Conservation (phyloP, 352 stramenopile genomes). For the Globisporangium paroecandrum region DNA sequence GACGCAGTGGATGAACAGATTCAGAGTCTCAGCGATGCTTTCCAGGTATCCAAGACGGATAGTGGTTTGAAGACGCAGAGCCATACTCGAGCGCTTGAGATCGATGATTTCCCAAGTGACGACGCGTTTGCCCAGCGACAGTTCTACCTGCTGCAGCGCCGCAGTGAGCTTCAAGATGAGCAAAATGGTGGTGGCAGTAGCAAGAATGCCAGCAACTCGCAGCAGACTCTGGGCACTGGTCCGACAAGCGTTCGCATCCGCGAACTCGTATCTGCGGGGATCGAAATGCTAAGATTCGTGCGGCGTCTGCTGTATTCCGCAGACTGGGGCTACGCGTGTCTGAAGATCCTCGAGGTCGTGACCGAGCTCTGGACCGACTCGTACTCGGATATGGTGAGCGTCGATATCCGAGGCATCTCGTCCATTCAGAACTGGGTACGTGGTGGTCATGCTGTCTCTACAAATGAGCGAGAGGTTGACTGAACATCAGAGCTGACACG, state of each 20-base stretch:
- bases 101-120: not conserved
- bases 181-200: not conserved
- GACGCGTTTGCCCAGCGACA: constrained; percentile 1
- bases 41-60: not conserved
- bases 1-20: not conserved
- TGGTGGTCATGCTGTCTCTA: not conserved
- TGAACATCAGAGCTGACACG: not conserved
- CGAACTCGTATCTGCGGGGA: not conserved
- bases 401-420: constrained; percentile 56
- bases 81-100: not conserved
- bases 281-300: not conserved
- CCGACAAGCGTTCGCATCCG: not conserved
- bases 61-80: not conserved
- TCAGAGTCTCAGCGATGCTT: not conserved
- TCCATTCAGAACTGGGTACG: constrained; percentile 37
- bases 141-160: constrained; percentile 1
- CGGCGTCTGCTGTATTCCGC: not conserved
- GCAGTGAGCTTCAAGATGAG: not conserved
- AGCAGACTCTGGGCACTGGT: not conserved
- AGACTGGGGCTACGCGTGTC: constrained; percentile 28
- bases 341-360: constrained; percentile 32
- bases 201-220: not conserved
- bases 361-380: constrained; percentile 55
- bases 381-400: constrained; percentile 43
- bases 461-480: not conserved